Evolutionary conservation across 225 moss, liverwort and hornwort species (phyloP), one percentile per base, ranked within the genome.

Genomic region (Bryum argenteum): DNA sequence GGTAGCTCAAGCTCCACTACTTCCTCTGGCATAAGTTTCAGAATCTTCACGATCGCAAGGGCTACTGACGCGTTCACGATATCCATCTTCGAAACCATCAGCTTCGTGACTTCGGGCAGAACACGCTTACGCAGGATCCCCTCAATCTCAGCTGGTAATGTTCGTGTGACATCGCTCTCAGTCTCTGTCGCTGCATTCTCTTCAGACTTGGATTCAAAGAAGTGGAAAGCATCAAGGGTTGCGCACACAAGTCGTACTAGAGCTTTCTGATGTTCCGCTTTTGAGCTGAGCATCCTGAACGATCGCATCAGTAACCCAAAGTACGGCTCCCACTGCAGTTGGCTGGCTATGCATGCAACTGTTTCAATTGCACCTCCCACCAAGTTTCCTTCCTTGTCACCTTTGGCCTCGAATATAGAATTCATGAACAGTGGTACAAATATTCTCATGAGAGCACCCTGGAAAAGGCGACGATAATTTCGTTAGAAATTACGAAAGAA

Each of bases 361-460:
- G 92, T 86, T 48, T 94, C 91, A 19, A 99, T 78, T 60, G 91
- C 89, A 57, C 78, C 74, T 57, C 89, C 89, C 33, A 91, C 88
- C 78, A 99, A 71, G 52, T 94, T 94, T 51, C 90, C 98, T 73
- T 99, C 98, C 83, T 94, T 94, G 71, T 99, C 98, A 67, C 92
- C 91, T 77, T 85, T 91, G 39, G 92, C 98, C 79, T 99, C 98
- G 75, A 94, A 87, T 54, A 99, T 80, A 65, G 92, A 90, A 63
- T 90, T 92, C 89, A 91, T 94, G 74, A 91, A 99, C 78, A 99
- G 70, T 8, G 98, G 98, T 24, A 90, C 76, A 68, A 94, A 99
- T 76, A 93, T 87, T 82, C 94, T 84, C 69, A 91, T 84, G 24
- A 99, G 77, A 54, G 85, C 87, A 66, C 98, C 98, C 88, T 90